Evolutionary conservation across 164 flowering plant species (phyloP).

Genomic region (Brasenia schreberi): DNA sequence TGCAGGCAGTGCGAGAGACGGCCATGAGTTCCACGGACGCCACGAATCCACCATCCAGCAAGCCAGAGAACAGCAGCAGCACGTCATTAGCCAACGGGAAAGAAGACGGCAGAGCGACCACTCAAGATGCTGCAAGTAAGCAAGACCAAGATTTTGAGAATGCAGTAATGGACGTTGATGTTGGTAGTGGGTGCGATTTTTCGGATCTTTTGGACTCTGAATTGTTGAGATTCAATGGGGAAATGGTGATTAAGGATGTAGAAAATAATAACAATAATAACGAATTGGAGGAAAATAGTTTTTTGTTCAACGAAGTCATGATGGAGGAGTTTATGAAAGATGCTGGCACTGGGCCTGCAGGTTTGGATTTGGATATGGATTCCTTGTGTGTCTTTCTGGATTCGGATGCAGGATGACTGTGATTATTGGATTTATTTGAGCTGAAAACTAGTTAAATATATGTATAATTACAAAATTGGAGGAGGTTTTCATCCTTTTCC

Average conservation of each 20-base stretch:
- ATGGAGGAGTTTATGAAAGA: conserved; percentile 3
- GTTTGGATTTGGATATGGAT: conserved; percentile 3
- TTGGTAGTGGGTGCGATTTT: conserved; percentile 8
- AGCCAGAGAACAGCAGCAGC: background rate
- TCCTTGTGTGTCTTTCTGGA: conserved; percentile 12
- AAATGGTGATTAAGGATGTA: background rate
- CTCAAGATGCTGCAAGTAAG: background rate
- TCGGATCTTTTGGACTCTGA: conserved; percentile 14
- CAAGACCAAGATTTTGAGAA: background rate
- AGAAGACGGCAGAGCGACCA: background rate
- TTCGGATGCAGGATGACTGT: conserved; percentile 8
- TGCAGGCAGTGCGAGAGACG: conserved; percentile 14
- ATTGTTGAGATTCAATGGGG: conserved; percentile 3
- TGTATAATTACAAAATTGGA: too few relatives aligned
- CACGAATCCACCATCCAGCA: background rate
- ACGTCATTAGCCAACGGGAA: background rate
- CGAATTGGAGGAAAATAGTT: background rate
- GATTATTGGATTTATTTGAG: background rate
- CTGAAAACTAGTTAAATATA: too few relatives aligned
- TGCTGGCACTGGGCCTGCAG: background rate
- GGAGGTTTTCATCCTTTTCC: too few relatives aligned
- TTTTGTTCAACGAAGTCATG: conserved; percentile 2
- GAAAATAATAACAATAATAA: background rate
- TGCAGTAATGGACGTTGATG: background rate
- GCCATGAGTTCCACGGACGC: conserved; percentile 19